phyloP scores from a whole-genome alignment of 2,329 filamentous ascomycete species.

The Tolypocladium ophioglossoides region DNA sequence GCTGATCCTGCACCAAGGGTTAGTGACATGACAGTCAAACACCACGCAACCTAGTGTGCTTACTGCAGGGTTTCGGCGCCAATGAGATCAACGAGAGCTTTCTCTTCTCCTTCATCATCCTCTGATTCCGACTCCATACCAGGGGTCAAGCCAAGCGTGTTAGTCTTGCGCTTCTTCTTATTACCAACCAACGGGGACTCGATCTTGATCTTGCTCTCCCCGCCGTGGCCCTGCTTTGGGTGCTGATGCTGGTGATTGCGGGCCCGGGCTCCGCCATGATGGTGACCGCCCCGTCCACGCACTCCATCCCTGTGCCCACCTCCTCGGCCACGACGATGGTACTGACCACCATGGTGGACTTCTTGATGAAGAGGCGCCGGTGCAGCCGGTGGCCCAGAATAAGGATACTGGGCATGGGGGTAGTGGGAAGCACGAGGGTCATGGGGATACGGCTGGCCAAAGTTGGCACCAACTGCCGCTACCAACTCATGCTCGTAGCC shows the following conservation, averaged over 20 bases:
- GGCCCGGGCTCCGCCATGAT: conserved; percentile 31
- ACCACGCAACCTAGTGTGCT: conserved; percentile 15
- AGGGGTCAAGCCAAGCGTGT: conserved; percentile 61
- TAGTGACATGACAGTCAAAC: neutral
- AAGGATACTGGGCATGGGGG: conserved; percentile 21
- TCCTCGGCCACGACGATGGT: conserved; percentile 23
- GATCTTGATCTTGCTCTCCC: conserved; percentile 14
- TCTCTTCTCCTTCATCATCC: conserved; percentile 62
- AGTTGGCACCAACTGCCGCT: conserved; percentile 22
- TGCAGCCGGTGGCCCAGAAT: conserved; percentile 27
- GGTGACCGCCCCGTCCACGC: conserved; percentile 30
- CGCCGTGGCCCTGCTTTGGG: conserved; percentile 9
- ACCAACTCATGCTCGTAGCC: conserved; percentile 21
- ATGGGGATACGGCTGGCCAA: conserved; percentile 28
- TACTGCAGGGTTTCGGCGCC: conserved; percentile 46
- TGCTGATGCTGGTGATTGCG: conserved; percentile 21
- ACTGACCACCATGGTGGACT: conserved; percentile 19
- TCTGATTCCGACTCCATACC: conserved; percentile 53
- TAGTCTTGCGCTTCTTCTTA: conserved; percentile 63
- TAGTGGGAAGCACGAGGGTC: conserved; percentile 29
- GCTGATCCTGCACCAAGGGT: conserved; percentile 34
- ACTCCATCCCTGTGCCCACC: conserved; percentile 23
- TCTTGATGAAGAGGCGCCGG: conserved; percentile 19
- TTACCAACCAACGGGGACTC: conserved; percentile 41
- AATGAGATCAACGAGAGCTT: conserved; percentile 46